These are phyloP conservation scores for Backusella tuberculispora DNA, from an alignment of 192 early-diverging fungal genomes.

Conservation along the genomic window DNA sequence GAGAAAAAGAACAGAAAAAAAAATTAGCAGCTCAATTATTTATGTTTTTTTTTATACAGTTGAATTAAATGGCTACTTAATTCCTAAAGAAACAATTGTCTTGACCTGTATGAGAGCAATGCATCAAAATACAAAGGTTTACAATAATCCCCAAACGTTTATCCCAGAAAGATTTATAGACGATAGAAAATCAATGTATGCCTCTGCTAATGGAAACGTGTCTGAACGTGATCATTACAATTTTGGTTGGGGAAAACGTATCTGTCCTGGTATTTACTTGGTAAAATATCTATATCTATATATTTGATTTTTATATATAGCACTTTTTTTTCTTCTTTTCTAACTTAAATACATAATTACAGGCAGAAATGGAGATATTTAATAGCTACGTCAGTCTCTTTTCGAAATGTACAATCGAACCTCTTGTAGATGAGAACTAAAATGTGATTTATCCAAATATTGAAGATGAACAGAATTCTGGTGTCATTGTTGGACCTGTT, in stretches of 20 bases:
- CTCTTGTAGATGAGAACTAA: too few species aligned
- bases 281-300: background rate
- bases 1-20: too few species aligned
- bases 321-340: too few species aligned
- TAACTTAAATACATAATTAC: too few species aligned
- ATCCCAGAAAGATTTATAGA: conserved; percentile 2
- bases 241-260: conserved; percentile 18
- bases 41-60: background rate
- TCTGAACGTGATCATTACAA: background rate
- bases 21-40: too few species aligned
- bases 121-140: background rate
- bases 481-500: too few species aligned
- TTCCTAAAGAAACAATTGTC: conserved; percentile 1
- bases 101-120: background rate
- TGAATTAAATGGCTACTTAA: background rate
- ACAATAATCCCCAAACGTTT: background rate
- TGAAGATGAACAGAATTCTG: too few species aligned
- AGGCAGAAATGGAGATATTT: too few species aligned
- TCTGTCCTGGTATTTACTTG: conserved; percentile 16
- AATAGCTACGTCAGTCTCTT: too few species aligned
- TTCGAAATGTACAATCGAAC: too few species aligned
- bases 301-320: too few species aligned
- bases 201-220: conserved; percentile 6
- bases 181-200: background rate
- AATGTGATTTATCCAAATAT: too few species aligned